phyloP scores from a whole-genome alignment of 164 flowering plant species.

The Stephania japonica region DNA sequence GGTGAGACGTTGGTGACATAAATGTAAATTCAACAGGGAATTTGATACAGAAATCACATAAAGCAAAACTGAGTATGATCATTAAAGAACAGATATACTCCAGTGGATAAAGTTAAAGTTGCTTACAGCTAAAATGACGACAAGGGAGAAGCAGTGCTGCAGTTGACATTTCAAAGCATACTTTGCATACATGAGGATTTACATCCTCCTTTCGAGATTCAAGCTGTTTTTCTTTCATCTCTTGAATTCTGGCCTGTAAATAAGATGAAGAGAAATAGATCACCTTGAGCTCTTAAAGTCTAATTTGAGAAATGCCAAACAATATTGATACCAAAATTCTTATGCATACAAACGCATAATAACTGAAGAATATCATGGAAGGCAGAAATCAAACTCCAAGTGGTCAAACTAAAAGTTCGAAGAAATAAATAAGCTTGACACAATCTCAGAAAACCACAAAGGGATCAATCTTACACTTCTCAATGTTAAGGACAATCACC shows the following conservation, averaged over 20 bases:
- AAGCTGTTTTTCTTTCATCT: constrained; percentile 82
- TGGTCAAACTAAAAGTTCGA: neutral
- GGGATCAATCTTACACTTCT: too few species aligned
- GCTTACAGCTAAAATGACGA: constrained; percentile 95
- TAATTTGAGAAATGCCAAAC: neutral
- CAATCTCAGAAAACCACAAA: too few species aligned
- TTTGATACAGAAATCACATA: neutral
- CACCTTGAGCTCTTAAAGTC: neutral
- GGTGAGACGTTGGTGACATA: neutral
- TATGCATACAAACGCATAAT: too few species aligned
- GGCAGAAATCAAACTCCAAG: neutral
- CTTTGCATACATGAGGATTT: constrained; percentile 86
- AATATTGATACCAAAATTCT: too few species aligned
- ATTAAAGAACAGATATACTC: neutral
- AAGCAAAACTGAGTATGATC: neutral
- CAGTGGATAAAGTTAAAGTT: neutral
- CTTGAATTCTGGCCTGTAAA: constrained; percentile 83
- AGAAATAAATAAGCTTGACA: too few species aligned
- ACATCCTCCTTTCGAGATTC: constrained; percentile 55
- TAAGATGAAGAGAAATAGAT: neutral
- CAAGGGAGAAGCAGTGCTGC: constrained; percentile 94
- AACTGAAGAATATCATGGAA: neutral
- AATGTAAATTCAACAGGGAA: neutral
- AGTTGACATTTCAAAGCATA: constrained; percentile 81
- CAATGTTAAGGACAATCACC: too few species aligned